These are phyloP conservation scores for Phytophthora capsici DNA, from an alignment of 352 stramenopile genomes.

Conservation along the genomic window DNA sequence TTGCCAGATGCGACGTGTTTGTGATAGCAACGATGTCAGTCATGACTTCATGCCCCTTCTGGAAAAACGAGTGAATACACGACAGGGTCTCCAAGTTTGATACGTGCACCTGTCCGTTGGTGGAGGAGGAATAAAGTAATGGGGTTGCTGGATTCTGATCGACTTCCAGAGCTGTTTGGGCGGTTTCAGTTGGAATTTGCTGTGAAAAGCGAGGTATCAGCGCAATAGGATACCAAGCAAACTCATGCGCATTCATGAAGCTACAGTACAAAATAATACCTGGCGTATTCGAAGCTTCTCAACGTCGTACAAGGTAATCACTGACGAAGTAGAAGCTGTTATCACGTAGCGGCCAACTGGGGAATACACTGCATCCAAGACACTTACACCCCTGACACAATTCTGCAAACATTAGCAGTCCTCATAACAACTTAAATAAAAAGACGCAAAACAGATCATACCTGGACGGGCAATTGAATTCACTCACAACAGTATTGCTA, in stretches of 20 bases:
- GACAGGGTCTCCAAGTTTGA: conserved; percentile 49
- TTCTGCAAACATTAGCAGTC: not conserved
- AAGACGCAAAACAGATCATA: not conserved
- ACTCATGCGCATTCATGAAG: not conserved
- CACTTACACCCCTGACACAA: conserved; percentile 17
- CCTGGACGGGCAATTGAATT: conserved; percentile 15
- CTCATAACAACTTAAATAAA: not conserved
- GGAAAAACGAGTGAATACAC: conserved; percentile 48
- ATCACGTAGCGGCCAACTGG: conserved; percentile 50
- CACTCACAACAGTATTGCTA: conserved; percentile 27
- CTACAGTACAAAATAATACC: conserved; percentile 23
- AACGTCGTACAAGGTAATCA: conserved; percentile 62
- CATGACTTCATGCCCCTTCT: conserved; percentile 36
- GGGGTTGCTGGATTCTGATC: conserved; percentile 3
- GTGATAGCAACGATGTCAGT: conserved; percentile 52
- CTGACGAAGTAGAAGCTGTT: conserved; percentile 52
- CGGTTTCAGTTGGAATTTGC: conserved; percentile 55
- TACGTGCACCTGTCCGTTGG: conserved; percentile 48
- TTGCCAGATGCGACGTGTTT: conserved; percentile 40
- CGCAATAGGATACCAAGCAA: not conserved
- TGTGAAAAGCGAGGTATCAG: conserved; percentile 17
- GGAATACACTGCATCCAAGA: conserved; percentile 58
- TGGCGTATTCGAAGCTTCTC: conserved; percentile 56
- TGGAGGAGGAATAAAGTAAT: conserved; percentile 47
- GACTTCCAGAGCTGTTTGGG: conserved; percentile 46